Evolutionary conservation across 1,284 basidiomycete species (phyloP).

Genomic region (Neonothopanus nambi): DNA sequence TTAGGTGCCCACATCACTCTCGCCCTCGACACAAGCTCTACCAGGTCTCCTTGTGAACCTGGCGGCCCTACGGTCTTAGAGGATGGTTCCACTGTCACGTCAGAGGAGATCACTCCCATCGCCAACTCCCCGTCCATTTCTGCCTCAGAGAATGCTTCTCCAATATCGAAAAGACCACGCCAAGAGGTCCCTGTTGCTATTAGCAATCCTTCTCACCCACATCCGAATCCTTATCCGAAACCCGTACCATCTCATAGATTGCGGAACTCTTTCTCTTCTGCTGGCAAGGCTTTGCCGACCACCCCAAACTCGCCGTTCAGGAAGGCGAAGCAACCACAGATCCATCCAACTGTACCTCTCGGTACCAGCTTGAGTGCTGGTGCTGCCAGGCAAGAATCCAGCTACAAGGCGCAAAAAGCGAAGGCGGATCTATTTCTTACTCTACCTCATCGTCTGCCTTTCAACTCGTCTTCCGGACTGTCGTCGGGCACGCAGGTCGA

Average conservation of each 20-base stretch:
- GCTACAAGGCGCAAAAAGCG: conserved; percentile 8
- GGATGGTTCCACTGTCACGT: too few relatives aligned
- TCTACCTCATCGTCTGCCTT: conserved; percentile 14
- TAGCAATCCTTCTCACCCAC: conserved; percentile 2
- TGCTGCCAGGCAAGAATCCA: background rate
- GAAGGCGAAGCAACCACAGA: conserved; percentile 20
- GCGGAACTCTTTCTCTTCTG: conserved; percentile 58
- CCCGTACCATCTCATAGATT: conserved; percentile 42
- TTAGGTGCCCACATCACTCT: too few relatives aligned
- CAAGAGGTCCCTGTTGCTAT: background rate
- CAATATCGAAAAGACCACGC: background rate
- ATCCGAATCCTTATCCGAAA: conserved; percentile 1
- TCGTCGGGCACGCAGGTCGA: conserved; percentile 9
- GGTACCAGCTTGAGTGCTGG: conserved; percentile 11
- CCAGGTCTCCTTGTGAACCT: too few relatives aligned
- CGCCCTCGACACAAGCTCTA: too few relatives aligned
- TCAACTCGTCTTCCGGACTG: background rate
- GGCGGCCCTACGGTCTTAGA: too few relatives aligned
- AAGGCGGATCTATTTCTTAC: conserved; percentile 16
- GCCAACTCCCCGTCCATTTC: background rate
- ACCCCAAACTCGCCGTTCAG: conserved; percentile 25
- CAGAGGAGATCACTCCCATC: conserved; percentile 18
- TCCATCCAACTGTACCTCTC: conserved; percentile 17
- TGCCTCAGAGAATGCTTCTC: background rate
- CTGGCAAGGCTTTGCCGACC: conserved; percentile 34